These are phyloP conservation scores for Solanum neorickii DNA, from an alignment of 257 asterid species.

Conservation along the genomic window DNA sequence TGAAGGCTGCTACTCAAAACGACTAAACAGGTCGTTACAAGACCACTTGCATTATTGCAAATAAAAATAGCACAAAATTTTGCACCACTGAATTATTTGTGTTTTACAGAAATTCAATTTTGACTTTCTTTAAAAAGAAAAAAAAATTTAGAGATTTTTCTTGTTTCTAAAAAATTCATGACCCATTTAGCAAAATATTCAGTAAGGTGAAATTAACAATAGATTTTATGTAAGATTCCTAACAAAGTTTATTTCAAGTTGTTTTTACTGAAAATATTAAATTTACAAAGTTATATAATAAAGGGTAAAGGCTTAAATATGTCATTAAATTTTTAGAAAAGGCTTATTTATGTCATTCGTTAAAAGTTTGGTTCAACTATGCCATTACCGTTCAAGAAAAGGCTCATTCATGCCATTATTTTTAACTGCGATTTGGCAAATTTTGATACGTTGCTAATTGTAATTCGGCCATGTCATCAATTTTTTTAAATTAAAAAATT, in stretches of 20 bases:
- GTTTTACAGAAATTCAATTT: background rate
- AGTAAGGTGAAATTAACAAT: background rate
- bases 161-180: background rate
- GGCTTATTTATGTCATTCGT: too few relatives aligned
- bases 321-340: too few relatives aligned
- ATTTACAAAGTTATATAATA: background rate
- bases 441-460: too few relatives aligned
- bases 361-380: too few relatives aligned
- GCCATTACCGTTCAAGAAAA: too few relatives aligned
- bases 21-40: too few relatives aligned
- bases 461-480: too few relatives aligned
- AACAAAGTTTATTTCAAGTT: background rate
- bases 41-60: background rate
- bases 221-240: background rate
- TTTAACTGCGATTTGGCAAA: too few relatives aligned
- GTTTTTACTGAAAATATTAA: background rate
- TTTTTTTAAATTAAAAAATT: too few relatives aligned
- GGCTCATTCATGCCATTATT: too few relatives aligned
- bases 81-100: background rate
- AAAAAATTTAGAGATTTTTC: background rate
- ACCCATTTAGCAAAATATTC: background rate
- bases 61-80: background rate
- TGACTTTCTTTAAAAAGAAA: background rate
- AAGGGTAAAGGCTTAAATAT: background rate
- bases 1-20: too few relatives aligned